Evolutionary conservation across 2,329 filamentous ascomycete species (phyloP).

Genomic region (Exophiala viscosa): DNA sequence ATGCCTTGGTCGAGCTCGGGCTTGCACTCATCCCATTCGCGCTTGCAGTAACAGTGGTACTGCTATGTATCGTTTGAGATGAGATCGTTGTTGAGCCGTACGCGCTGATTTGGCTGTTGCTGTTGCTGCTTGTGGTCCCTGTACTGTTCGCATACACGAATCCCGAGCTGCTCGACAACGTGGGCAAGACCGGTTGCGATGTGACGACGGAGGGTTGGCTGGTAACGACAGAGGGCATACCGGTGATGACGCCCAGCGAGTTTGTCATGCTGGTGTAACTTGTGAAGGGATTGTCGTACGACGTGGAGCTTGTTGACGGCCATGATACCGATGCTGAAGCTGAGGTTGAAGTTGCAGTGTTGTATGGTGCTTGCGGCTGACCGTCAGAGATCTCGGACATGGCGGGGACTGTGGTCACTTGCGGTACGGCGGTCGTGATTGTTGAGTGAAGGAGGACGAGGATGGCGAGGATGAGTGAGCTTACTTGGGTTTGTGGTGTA

Average conservation of each 20-base stretch:
- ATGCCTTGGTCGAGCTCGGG: slow-evolving; percentile 14
- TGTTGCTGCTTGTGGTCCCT: slow-evolving; percentile 29
- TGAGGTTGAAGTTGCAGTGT: slow-evolving; percentile 1
- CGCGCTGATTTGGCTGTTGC: slow-evolving; percentile 29
- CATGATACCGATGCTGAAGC: background rate
- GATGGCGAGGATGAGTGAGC: slow-evolving; percentile 9
- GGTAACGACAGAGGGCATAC: slow-evolving; percentile 39
- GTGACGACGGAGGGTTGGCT: slow-evolving; percentile 34
- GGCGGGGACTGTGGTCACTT: slow-evolving; percentile 3
- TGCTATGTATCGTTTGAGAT: slow-evolving; percentile 25
- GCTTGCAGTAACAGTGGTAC: slow-evolving; percentile 28
- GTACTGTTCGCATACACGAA: slow-evolving; percentile 19
- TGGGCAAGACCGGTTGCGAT: slow-evolving; percentile 32
- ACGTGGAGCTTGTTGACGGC: slow-evolving; percentile 4
- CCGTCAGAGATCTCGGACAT: slow-evolving; percentile 21
- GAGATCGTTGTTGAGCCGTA: background rate
- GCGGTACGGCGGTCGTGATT: background rate
- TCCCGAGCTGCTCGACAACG: slow-evolving; percentile 33
- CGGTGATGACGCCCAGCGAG: slow-evolving; percentile 49
- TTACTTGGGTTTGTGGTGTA: slow-evolving; percentile 2
- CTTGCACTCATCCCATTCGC: slow-evolving; percentile 2
- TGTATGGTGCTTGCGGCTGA: slow-evolving; percentile 17
- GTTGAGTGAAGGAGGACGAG: slow-evolving; percentile 9
- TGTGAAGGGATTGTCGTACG: slow-evolving; percentile 43
- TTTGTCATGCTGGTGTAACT: slow-evolving; percentile 47